A percentile compares a stretch with the other conserved stretches of the same genome.
phyloP scores from a whole-genome alignment of 139 green algal genomes.

The Picocystis salinarum region DNA sequence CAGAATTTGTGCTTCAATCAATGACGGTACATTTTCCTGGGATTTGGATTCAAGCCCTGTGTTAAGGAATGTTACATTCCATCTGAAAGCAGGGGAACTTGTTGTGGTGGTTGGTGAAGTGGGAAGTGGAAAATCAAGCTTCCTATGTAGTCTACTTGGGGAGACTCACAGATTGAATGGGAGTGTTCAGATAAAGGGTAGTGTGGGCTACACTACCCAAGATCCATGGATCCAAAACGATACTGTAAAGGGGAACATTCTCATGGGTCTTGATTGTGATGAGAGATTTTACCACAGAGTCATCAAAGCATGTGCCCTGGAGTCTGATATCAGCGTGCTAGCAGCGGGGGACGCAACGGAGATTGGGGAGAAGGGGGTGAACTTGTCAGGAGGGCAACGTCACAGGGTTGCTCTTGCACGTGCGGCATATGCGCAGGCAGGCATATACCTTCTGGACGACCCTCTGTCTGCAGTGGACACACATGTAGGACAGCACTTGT shows the following conservation, averaged over 20 bases:
- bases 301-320: conserved; percentile 30
- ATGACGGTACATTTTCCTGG: conserved; percentile 18
- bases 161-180: conserved; percentile 20
- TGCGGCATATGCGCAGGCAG: conserved; percentile 39
- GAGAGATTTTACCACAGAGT: conserved; percentile 23
- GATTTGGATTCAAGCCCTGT: background rate
- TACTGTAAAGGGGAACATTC: conserved; percentile 57
- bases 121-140: conserved; percentile 44
- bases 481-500: conserved; percentile 37
- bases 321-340: conserved; percentile 43
- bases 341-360: conserved; percentile 58
- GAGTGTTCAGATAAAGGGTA: conserved; percentile 17
- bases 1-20: too few species aligned
- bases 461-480: conserved; percentile 41
- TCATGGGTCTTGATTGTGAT: conserved; percentile 41
- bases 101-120: conserved; percentile 31
- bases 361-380: conserved; percentile 74
- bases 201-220: conserved; percentile 49
- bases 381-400: conserved; percentile 66
- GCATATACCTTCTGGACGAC: conserved; percentile 65
- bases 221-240: conserved; percentile 81
- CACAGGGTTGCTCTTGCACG: conserved; percentile 54
- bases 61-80: conserved; percentile 16
- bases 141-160: conserved; percentile 54
- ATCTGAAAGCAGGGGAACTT: conserved; percentile 18